Evolutionary conservation across 2,329 filamentous ascomycete genomes (phyloP).

Genomic region (Macrophomina pseudophaseolina): DNA sequence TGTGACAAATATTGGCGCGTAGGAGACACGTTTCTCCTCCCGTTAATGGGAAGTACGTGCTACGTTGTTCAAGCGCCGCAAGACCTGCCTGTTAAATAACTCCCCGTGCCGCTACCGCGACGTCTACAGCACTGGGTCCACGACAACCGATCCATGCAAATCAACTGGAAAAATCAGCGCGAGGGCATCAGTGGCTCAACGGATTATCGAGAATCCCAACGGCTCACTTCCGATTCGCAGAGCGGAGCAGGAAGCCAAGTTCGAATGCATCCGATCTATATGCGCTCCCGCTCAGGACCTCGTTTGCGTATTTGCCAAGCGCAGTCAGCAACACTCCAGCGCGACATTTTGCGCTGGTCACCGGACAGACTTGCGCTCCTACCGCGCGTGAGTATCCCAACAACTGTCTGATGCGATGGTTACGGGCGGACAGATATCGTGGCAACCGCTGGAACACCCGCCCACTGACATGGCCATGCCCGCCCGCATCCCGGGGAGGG

Average conservation of each 20-base stretch:
- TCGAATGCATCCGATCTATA: not conserved
- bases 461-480: not conserved
- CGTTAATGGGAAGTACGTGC: not conserved
- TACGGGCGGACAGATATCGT: slow-evolving; percentile 6
- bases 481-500: not conserved
- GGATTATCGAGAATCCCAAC: not conserved
- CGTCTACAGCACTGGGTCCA: not conserved
- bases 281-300: not conserved
- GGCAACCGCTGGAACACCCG: slow-evolving; percentile 7
- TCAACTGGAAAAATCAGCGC: too few species aligned
- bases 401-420: not conserved
- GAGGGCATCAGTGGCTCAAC: not conserved
- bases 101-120: not conserved
- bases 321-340: not conserved
- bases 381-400: not conserved
- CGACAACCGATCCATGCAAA: not conserved
- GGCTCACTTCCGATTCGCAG: not conserved
- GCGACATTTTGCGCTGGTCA: not conserved
- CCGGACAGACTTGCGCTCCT: not conserved
- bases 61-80: slow-evolving; percentile 4
- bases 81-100: not conserved
- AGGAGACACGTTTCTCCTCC: not conserved
- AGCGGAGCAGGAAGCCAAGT: not conserved
- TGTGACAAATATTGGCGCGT: slow-evolving; percentile 1
- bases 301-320: not conserved